A percentile compares a stretch with the other conserved stretches of the same genome.
Evolutionary conservation across 306 rosid species (phyloP).

Genomic region (Gastrolobium bilobum): DNA sequence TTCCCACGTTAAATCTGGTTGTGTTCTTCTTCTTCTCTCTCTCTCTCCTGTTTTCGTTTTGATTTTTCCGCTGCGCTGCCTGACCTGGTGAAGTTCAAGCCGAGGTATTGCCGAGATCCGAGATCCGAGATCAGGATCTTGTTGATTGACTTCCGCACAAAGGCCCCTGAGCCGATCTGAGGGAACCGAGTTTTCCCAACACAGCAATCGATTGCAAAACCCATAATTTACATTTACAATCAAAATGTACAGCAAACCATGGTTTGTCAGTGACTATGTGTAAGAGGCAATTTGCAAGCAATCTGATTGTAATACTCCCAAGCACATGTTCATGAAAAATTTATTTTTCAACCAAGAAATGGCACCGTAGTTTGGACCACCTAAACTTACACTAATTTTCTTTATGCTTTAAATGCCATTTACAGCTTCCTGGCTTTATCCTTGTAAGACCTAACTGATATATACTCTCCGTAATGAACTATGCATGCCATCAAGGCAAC

Average conservation of each 20-base stretch:
- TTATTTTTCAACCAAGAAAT: slow-evolving; percentile 28
- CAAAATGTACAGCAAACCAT: slow-evolving; percentile 25
- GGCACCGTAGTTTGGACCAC: slow-evolving; percentile 11
- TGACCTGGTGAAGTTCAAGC: too few species aligned
- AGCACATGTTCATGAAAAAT: slow-evolving; percentile 11
- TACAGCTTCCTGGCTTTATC: not conserved
- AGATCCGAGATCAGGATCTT: too few species aligned
- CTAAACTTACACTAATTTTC: not conserved
- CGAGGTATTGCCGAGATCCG: too few species aligned
- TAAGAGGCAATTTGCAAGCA: slow-evolving; percentile 8
- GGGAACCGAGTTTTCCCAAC: too few species aligned
- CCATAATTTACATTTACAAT: not conserved
- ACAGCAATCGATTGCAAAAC: slow-evolving; percentile 35
- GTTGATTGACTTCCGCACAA: too few species aligned
- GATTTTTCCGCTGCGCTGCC: too few species aligned
- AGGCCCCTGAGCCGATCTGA: too few species aligned
- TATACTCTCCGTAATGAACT: not conserved
- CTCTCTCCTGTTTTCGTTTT: too few species aligned
- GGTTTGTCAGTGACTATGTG: slow-evolving; percentile 2
- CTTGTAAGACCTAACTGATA: slow-evolving; percentile 13
- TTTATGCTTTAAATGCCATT: not conserved
- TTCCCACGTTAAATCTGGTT: too few species aligned
- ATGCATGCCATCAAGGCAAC: not conserved
- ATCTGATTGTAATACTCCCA: slow-evolving; percentile 12
- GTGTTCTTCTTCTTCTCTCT: too few species aligned